Percentiles rank a stretch among this genome's conserved stretches.
These are phyloP conservation scores for Clonostachys byssicola DNA, from an alignment of 2,329 filamentous ascomycete species.

Conservation along the genomic window DNA sequence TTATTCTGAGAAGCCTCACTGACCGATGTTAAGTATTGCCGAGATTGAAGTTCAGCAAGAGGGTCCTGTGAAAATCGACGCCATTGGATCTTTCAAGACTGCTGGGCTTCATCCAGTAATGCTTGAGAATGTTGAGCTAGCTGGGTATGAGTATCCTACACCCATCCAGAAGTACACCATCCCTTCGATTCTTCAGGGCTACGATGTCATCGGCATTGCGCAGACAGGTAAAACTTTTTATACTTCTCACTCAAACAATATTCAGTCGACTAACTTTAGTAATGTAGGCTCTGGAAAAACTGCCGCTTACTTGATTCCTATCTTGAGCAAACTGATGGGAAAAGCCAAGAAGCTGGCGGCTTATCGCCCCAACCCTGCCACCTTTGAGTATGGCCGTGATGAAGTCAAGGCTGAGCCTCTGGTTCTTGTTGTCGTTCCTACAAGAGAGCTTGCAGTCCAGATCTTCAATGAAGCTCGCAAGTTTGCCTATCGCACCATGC, in stretches of 20 bases:
- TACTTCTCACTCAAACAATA: neutral
- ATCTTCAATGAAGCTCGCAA: slow-evolving; percentile 94
- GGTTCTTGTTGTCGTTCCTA: slow-evolving; percentile 80
- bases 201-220: slow-evolving; percentile 84
- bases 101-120: slow-evolving; percentile 85
- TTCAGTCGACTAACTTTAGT: neutral
- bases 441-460: slow-evolving; percentile 86
- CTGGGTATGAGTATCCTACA: slow-evolving; percentile 69
- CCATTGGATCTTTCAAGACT: slow-evolving; percentile 59
- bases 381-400: slow-evolving; percentile 43
- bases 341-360: slow-evolving; percentile 88
- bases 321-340: slow-evolving; percentile 88
- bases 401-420: slow-evolving; percentile 76
- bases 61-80: slow-evolving; percentile 44
- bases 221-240: slow-evolving; percentile 69
- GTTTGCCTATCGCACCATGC: slow-evolving; percentile 90
- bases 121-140: slow-evolving; percentile 70
- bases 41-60: slow-evolving; percentile 54
- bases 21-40: slow-evolving; percentile 38
- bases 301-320: slow-evolving; percentile 84
- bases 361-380: slow-evolving; percentile 62
- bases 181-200: slow-evolving; percentile 69
- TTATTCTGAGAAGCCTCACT: slow-evolving; percentile 8
- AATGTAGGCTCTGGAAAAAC: slow-evolving; percentile 88
- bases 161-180: slow-evolving; percentile 85